A percentile compares a stretch with the other conserved stretches of the same genome.
These are phyloP conservation scores for Cordyceps cateniannulata DNA, from an alignment of 2,329 filamentous ascomycete species.

Conservation along the genomic window DNA sequence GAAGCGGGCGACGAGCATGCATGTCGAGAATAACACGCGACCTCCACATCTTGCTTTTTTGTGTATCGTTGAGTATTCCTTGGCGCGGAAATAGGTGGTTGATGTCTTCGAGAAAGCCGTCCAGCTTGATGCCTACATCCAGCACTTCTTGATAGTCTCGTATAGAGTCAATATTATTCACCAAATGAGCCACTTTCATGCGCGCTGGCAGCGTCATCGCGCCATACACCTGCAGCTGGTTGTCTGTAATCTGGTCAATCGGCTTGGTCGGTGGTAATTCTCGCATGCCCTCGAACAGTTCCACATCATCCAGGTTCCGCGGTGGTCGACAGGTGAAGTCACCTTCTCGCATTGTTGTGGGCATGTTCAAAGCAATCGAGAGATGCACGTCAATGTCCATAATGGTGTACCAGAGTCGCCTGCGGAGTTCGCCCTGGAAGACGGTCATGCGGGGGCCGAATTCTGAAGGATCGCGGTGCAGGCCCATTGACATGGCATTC, in stretches of 20 bases:
- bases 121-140: slow-evolving; percentile 46
- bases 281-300: slow-evolving; percentile 41
- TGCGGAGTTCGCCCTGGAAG: slow-evolving; percentile 46
- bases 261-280: slow-evolving; percentile 43
- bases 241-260: slow-evolving; percentile 46
- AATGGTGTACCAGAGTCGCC: slow-evolving; percentile 51
- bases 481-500: slow-evolving; percentile 53
- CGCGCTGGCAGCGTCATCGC: slow-evolving; percentile 43
- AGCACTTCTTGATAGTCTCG: slow-evolving; percentile 48
- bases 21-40: slow-evolving; percentile 46
- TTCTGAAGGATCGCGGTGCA: slow-evolving; percentile 51
- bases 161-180: slow-evolving; percentile 45
- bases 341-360: slow-evolving; percentile 43
- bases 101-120: slow-evolving; percentile 48
- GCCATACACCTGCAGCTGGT: slow-evolving; percentile 48
- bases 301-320: slow-evolving; percentile 46
- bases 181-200: slow-evolving; percentile 42
- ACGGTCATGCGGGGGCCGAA: slow-evolving; percentile 41
- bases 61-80: slow-evolving; percentile 33
- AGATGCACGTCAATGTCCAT: slow-evolving; percentile 51
- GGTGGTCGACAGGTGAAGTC: slow-evolving; percentile 49
- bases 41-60: slow-evolving; percentile 46
- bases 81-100: slow-evolving; percentile 45
- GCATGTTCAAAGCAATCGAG: slow-evolving; percentile 46
- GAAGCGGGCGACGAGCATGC: slow-evolving; percentile 45